Base-by-base conservation (phyloP, 768 basidiomycete species). In the Lanmaoa rubissima region DNA sequence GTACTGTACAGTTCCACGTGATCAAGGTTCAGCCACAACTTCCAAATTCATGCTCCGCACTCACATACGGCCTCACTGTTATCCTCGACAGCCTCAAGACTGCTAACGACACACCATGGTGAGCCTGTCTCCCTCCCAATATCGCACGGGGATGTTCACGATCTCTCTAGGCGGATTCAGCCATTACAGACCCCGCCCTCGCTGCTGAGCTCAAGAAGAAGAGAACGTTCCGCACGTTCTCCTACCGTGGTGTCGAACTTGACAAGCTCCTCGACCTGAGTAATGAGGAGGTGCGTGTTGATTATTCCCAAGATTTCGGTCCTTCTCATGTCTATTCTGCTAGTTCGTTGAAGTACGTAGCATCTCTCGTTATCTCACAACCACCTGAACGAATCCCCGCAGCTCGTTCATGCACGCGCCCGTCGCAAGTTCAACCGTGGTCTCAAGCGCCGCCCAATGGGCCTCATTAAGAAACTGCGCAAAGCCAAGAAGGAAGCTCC, bases 401-500 rank as follows among this genome's bases (percentile, higher is more conserved):
- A 96, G 91, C 86, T 99, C 75, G 97, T 99, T 67, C 96, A 98
- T 74, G 93, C 96, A 65, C 95, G 97, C 75, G 97, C 96, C 52
- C 93, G 97, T 70, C 85, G 97, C 73, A 92, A 96, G 75, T 99
- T 99, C 89, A 90, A 94, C 77, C 92, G 97, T 67, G 97, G 97
- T 69, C 88, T 99, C 69, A 98, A 98, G 82, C 92, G 95, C 78
- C 88, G 89, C 75, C 95, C 97, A 42, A 90, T 99, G 89, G 94
- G 94, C 63, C 86, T 99, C 65, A 98, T 99, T 75, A 98, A 98
- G 84, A 99, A 99, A 79, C 84, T 99, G 67, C 92, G 97, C 76
- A 96, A 97, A 78, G 93, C 97, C 57, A 99, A 99, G 86, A 98
- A 96, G 81, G 94, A 98, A 76, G 94, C 94, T n/a, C 91, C 86